Conservation (phyloP, 73 alveolate genomes). For the Paramecium tetraurelia region DNA sequence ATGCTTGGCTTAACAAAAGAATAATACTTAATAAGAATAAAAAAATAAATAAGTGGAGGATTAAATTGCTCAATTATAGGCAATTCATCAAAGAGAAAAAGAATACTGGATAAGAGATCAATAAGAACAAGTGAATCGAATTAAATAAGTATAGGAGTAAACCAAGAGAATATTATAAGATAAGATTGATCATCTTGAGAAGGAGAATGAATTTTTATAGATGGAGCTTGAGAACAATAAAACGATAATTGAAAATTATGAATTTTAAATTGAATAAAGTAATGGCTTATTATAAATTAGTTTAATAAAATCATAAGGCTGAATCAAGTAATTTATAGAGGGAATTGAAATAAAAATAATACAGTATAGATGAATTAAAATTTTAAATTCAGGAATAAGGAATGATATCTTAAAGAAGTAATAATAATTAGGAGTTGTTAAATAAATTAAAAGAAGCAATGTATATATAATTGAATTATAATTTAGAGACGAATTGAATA, state of each 20-base stretch:
- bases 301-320: neutral
- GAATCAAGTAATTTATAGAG: neutral
- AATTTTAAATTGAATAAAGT: neutral
- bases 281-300: neutral
- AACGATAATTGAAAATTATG: neutral
- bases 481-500: neutral
- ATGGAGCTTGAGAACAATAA: neutral
- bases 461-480: neutral
- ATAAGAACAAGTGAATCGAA: conserved; percentile 9
- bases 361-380: conserved; percentile 13
- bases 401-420: neutral
- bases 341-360: neutral
- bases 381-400: neutral
- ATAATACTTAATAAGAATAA: neutral
- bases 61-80: neutral
- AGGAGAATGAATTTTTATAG: conserved; percentile 3
- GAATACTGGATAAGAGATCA: conserved; percentile 34
- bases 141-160: neutral
- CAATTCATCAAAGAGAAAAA: conserved; percentile 5
- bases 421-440: neutral
- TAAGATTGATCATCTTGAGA: neutral
- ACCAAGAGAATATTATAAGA: neutral
- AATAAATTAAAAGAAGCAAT: neutral
- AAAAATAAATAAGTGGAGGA: conserved; percentile 19
- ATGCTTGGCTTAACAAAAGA: neutral